Conservation (phyloP, 2,329 filamentous ascomycete genomes). For the Colletotrichum musae region DNA sequence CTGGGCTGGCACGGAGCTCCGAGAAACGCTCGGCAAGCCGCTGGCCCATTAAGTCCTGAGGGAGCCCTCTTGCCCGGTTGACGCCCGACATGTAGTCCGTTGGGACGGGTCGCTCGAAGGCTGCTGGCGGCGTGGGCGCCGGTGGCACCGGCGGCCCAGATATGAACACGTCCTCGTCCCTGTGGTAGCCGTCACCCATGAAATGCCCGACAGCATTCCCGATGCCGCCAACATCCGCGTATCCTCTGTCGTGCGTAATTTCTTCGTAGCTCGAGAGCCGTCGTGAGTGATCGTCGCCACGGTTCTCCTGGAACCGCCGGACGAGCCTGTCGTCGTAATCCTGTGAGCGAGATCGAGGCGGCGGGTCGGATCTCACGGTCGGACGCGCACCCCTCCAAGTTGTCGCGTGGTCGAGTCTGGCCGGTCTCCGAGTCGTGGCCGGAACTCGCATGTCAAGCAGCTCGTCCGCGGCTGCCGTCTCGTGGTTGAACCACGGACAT, state of each 20-base stretch:
- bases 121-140: slow-evolving; percentile 47
- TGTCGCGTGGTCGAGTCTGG: slow-evolving; percentile 21
- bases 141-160: slow-evolving; percentile 47
- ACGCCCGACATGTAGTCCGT: slow-evolving; percentile 61
- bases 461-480: slow-evolving; percentile 66
- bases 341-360: slow-evolving; percentile 43
- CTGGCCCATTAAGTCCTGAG: slow-evolving; percentile 62
- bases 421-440: slow-evolving; percentile 48
- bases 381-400: slow-evolving; percentile 39
- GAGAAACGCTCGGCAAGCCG: slow-evolving; percentile 66
- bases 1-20: slow-evolving; percentile 56
- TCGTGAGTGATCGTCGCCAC: slow-evolving; percentile 59
- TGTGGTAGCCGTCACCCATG: slow-evolving; percentile 72
- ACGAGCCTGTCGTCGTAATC: slow-evolving; percentile 62
- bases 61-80: slow-evolving; percentile 58
- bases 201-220: slow-evolving; percentile 71
- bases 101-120: slow-evolving; percentile 53
- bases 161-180: slow-evolving; percentile 51
- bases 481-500: slow-evolving; percentile 84
- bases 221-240: slow-evolving; percentile 57
- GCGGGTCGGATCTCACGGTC: slow-evolving; percentile 34
- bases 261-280: slow-evolving; percentile 54
- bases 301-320: slow-evolving; percentile 62
- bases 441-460: slow-evolving; percentile 68
- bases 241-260: slow-evolving; percentile 51